A percentile compares a stretch with the other conserved stretches of the same genome.
phyloP scores from a whole-genome alignment of 768 basidiomycete species.

The Suillus hirtellus region DNA sequence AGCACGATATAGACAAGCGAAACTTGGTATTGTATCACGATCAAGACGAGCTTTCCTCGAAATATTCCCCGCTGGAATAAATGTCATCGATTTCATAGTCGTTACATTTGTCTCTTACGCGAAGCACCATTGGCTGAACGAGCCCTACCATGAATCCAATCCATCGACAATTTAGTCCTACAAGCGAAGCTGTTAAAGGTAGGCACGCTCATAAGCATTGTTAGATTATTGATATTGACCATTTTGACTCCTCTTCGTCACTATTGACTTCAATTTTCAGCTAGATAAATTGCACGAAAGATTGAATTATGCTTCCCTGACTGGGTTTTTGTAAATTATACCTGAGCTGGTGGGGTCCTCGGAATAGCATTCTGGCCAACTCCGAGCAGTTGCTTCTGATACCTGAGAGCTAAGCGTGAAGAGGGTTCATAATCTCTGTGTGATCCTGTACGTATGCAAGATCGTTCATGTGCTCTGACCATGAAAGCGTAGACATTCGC shows the following conservation, averaged over 20 bases:
- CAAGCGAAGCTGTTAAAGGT: neutral
- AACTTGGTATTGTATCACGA: constrained; percentile 38
- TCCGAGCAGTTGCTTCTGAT: neutral
- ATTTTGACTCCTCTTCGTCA: neutral
- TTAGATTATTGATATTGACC: neutral
- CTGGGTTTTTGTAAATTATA: neutral
- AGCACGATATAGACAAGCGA: constrained; percentile 37
- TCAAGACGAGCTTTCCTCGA: constrained; percentile 37
- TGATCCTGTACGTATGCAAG: neutral
- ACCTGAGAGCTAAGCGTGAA: neutral
- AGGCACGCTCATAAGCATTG: neutral
- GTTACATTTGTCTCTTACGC: constrained; percentile 12
- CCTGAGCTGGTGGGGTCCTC: neutral
- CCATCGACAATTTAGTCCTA: neutral
- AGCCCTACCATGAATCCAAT: neutral
- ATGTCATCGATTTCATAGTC: constrained; percentile 32
- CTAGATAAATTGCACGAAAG: neutral
- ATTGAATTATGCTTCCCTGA: neutral
- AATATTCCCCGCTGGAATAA: constrained; percentile 34
- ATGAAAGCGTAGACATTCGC: neutral
- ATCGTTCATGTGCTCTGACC: neutral
- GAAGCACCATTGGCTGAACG: constrained; percentile 10
- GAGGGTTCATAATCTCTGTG: neutral
- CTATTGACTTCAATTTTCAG: neutral
- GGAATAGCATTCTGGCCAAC: neutral